phyloP scores from a whole-genome alignment of 306 rosid species.

The Castanea sativa region DNA sequence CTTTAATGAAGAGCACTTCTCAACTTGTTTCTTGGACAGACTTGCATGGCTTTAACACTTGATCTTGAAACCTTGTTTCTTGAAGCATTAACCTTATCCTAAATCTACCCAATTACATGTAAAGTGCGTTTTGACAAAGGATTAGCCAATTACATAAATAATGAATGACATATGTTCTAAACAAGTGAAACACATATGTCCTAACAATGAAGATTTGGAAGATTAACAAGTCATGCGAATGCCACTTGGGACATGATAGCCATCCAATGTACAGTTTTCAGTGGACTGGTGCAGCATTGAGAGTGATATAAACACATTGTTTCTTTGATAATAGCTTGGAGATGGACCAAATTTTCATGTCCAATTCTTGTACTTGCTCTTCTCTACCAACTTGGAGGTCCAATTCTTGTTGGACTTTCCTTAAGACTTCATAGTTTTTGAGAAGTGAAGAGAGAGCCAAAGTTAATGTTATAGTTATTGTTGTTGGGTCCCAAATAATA shows the following conservation, averaged over 20 bases:
- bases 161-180: too few species aligned
- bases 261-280: constrained; percentile 23
- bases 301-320: constrained; percentile 32
- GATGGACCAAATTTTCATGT: constrained; percentile 18
- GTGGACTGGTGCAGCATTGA: constrained; percentile 7
- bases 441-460: constrained; percentile 19
- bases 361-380: constrained; percentile 19
- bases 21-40: too few species aligned
- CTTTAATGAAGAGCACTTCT: too few species aligned
- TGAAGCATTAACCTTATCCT: too few species aligned
- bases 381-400: constrained; percentile 10
- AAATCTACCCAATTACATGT: too few species aligned
- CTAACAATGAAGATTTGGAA: constrained; percentile 2
- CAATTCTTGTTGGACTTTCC: constrained; percentile 19
- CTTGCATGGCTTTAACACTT: too few species aligned
- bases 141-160: too few species aligned
- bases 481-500: neutral
- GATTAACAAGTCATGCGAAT: constrained; percentile 14
- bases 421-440: neutral
- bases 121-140: too few species aligned
- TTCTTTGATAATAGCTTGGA: constrained; percentile 32
- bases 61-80: too few species aligned
- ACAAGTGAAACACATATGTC: too few species aligned
- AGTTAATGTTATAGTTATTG: constrained; percentile 6
- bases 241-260: constrained; percentile 14